These are phyloP conservation scores for Pichia heedii DNA, from an alignment of 805 yeast genomes.

Conservation along the genomic window DNA sequence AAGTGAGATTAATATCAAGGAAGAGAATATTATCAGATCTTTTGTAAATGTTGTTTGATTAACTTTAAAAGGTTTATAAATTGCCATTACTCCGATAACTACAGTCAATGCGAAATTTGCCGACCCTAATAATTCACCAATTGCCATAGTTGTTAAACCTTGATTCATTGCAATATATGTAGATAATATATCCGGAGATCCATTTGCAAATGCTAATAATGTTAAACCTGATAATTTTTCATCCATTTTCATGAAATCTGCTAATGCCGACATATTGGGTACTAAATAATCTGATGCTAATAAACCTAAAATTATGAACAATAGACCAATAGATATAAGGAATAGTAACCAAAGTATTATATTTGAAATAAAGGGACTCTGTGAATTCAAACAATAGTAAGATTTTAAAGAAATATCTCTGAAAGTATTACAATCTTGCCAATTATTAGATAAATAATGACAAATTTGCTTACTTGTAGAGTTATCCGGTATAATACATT, in stretches of 20 bases:
- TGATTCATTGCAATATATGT: conserved; percentile 74
- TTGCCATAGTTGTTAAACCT: conserved; percentile 42
- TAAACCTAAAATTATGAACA: conserved; percentile 60
- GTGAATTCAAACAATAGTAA: conserved; percentile 18
- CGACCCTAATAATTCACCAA: conserved; percentile 47
- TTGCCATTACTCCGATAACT: conserved; percentile 33
- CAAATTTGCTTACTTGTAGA: conserved; percentile 13
- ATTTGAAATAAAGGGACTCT: conserved; percentile 5
- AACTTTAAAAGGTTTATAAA: conserved; percentile 39
- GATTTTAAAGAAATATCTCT: conserved; percentile 16
- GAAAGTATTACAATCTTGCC: conserved; percentile 13
- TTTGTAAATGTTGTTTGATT: conserved; percentile 42
- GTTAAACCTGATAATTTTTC: conserved; percentile 83
- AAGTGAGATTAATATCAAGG: conserved; percentile 42
- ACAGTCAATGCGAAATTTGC: conserved; percentile 44
- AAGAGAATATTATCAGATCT: conserved; percentile 51
- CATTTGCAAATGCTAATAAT: conserved; percentile 82
- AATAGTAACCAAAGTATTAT: conserved; percentile 8
- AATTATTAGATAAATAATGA: conserved; percentile 9
- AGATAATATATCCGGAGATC: conserved; percentile 81
- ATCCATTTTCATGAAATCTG: conserved; percentile 52
- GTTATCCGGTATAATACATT: conserved; percentile 9
- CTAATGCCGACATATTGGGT: conserved; percentile 64
- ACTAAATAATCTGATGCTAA: conserved; percentile 78
- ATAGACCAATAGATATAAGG: conserved; percentile 21